Percentiles rank a stretch among this genome's conserved stretches.
Conservation (phyloP, 306 rosid genomes). For the Vicia faba region DNA sequence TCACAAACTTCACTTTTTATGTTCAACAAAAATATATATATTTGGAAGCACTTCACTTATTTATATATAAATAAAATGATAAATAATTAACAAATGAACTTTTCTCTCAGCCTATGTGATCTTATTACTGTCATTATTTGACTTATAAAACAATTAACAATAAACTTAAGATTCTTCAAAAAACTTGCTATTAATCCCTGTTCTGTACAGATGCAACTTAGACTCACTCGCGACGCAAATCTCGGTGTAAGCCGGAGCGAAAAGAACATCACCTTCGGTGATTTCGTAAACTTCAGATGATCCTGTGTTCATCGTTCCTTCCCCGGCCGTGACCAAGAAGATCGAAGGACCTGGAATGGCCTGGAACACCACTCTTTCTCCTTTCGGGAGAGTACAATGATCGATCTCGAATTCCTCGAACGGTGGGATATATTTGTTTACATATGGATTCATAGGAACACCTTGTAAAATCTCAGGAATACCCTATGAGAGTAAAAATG, state of each 20-base stretch:
- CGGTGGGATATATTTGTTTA: conserved; percentile 73
- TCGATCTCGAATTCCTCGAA: conserved; percentile 93
- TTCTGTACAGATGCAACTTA: conserved; percentile 66
- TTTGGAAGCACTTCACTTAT: conserved; percentile 28
- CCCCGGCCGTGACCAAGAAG: conserved; percentile 62
- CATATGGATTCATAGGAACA: conserved; percentile 54
- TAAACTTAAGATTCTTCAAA: conserved; percentile 47
- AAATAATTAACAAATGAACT: conserved; percentile 34
- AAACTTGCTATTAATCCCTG: conserved; percentile 74
- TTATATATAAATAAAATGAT: conserved; percentile 12
- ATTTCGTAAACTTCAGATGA: conserved; percentile 44
- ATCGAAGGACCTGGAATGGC: conserved; percentile 81
- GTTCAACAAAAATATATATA: not conserved
- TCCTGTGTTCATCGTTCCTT: conserved; percentile 57
- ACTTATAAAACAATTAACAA: conserved; percentile 10
- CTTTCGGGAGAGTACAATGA: conserved; percentile 63
- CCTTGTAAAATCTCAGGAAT: conserved; percentile 79
- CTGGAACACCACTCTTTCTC: conserved; percentile 59
- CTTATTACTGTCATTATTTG: conserved; percentile 35
- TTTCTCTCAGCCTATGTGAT: conserved; percentile 28
- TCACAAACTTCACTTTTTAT: not conserved
- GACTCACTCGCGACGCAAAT: conserved; percentile 57
- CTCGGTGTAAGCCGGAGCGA: conserved; percentile 75
- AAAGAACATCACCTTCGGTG: conserved; percentile 78
- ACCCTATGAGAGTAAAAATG: conserved; percentile 53